Evolutionary conservation across 2,329 filamentous ascomycete species (phyloP).

Genomic region (Beauveria bassiana): DNA sequence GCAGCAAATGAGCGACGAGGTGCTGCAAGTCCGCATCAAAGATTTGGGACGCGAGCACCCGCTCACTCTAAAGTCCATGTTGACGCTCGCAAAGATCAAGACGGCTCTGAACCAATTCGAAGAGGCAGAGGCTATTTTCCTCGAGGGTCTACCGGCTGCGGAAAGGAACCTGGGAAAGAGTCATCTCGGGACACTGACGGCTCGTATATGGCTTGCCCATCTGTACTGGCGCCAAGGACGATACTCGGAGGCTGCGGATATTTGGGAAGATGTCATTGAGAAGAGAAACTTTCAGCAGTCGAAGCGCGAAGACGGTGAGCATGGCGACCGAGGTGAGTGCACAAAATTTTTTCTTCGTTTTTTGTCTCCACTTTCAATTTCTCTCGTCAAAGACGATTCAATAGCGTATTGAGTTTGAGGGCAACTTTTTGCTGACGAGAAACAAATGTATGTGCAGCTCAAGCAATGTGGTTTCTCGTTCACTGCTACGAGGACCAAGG

Average conservation of each 20-base stretch:
- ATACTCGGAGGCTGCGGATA: background rate
- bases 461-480: conserved; percentile 2
- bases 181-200: conserved; percentile 1
- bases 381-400: background rate
- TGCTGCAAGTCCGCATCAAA: background rate
- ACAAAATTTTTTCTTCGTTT: background rate
- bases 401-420: background rate
- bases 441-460: background rate
- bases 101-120: background rate
- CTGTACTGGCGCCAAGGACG: background rate
- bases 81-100: conserved; percentile 3
- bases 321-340: background rate
- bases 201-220: background rate
- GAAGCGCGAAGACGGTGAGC: background rate
- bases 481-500: conserved; percentile 5
- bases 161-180: background rate
- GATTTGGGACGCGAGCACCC: background rate
- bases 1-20: background rate
- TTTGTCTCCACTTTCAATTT: no score
- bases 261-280: conserved; percentile 4
- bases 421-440: background rate
- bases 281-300: background rate
- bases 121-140: conserved; percentile 1
- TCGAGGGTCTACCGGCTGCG: background rate
- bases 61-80: background rate